Conservation (phyloP, 148 eudicot genomes). For the Agrostemma githago region DNA sequence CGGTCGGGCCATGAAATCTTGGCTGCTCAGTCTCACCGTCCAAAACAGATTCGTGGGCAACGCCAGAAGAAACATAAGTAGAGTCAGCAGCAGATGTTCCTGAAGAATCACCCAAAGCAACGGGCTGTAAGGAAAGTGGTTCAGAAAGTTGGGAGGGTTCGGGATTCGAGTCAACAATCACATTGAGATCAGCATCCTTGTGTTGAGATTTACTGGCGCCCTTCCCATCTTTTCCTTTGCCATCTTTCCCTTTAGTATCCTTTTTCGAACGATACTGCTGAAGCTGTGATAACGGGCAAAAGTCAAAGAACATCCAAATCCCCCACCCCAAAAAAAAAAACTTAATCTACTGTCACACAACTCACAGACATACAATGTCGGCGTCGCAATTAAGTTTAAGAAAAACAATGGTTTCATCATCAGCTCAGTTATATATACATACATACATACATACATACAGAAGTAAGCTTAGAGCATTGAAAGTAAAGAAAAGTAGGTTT, state of each 20-base stretch:
- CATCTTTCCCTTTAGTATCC: slow-evolving; percentile 50
- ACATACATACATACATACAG: not conserved
- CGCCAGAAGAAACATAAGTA: slow-evolving; percentile 13
- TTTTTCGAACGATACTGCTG: slow-evolving; percentile 88
- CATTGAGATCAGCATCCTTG: slow-evolving; percentile 31
- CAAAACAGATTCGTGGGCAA: slow-evolving; percentile 12
- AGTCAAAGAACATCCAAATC: slow-evolving; percentile 20
- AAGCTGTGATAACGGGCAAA: slow-evolving; percentile 46
- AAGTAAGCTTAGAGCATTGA: not conserved
- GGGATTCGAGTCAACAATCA: slow-evolving; percentile 16
- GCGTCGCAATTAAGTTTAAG: not conserved
- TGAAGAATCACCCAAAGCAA: slow-evolving; percentile 13
- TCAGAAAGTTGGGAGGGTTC: slow-evolving; percentile 30
- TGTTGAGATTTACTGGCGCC: slow-evolving; percentile 38
- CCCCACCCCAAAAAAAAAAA: not conserved
- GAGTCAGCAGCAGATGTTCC: slow-evolving; percentile 6
- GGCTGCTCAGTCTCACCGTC: slow-evolving; percentile 18
- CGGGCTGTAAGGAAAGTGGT: slow-evolving; percentile 25
- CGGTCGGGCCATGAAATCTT: slow-evolving; percentile 13
- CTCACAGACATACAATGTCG: not conserved
- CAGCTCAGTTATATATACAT: not conserved
- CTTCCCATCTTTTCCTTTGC: slow-evolving; percentile 34
- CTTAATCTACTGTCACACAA: not conserved
- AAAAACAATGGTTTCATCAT: not conserved
- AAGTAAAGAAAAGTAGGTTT: too few species aligned